Conservation (phyloP, 2,329 filamentous ascomycete species). For the Colletotrichum chlorophyti region DNA sequence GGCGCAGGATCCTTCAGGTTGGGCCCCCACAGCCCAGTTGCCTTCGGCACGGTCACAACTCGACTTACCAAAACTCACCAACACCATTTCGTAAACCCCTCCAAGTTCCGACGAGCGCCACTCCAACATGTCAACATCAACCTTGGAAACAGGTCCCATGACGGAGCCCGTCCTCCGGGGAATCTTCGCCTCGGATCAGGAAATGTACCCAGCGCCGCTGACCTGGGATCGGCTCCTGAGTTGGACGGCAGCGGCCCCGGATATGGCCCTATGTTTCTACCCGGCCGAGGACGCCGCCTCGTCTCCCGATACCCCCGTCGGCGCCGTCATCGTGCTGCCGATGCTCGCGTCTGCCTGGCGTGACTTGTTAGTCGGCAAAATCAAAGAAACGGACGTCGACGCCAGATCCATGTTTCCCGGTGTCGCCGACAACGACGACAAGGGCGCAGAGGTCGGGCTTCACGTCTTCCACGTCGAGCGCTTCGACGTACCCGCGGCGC, state of each 20-base stretch:
- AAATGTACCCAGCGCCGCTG: constrained; percentile 43
- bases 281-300: neutral
- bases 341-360: constrained; percentile 35
- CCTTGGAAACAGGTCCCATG: constrained; percentile 21
- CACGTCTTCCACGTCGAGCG: constrained; percentile 45
- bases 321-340: constrained; percentile 40
- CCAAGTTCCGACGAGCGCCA: neutral
- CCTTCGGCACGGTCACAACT: no score
- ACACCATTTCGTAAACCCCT: no score
- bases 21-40: no score
- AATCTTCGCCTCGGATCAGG: constrained; percentile 39
- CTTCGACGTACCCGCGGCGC: constrained; percentile 22
- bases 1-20: neutral
- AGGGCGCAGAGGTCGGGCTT: constrained; percentile 34
- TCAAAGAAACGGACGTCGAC: constrained; percentile 39
- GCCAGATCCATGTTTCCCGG: constrained; percentile 34
- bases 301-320: constrained; percentile 17
- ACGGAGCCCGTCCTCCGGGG: constrained; percentile 26
- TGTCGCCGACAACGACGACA: neutral
- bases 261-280: constrained; percentile 36
- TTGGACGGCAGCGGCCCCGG: constrained; percentile 37
- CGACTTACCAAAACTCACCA: no score
- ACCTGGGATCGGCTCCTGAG: constrained; percentile 35
- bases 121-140: neutral
- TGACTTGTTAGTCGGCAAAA: constrained; percentile 34